Conservation (phyloP, 2,329 filamentous ascomycete species). For the Cladosporium colombiae region DNA sequence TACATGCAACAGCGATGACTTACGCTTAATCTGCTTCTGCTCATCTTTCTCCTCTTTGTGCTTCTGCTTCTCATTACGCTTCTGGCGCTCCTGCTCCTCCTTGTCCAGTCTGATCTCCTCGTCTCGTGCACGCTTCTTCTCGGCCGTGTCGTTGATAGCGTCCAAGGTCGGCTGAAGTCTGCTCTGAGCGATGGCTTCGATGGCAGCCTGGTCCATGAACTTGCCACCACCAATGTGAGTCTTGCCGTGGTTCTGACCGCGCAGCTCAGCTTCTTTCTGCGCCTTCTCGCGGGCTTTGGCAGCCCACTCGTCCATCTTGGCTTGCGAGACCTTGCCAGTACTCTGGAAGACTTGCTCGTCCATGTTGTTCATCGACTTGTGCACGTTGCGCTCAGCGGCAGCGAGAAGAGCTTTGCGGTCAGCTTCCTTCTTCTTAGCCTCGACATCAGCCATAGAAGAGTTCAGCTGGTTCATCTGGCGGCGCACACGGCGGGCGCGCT, state of each 20-base stretch:
- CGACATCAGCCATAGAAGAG: slow-evolving; percentile 65
- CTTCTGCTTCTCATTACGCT: slow-evolving; percentile 56
- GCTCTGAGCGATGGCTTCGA: slow-evolving; percentile 75
- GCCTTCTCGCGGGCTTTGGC: slow-evolving; percentile 71
- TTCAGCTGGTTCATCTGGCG: slow-evolving; percentile 79
- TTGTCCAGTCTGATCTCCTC: slow-evolving; percentile 63
- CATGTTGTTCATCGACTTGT: slow-evolving; percentile 73
- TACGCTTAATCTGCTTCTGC: slow-evolving; percentile 58
- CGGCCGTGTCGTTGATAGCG: slow-evolving; percentile 78
- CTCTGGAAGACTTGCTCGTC: slow-evolving; percentile 77
- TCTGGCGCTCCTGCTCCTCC: slow-evolving; percentile 64
- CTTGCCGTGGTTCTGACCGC: slow-evolving; percentile 58
- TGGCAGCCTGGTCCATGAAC: slow-evolving; percentile 74
- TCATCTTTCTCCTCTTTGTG: slow-evolving; percentile 48
- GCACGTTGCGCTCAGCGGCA: slow-evolving; percentile 83
- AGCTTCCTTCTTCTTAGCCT: slow-evolving; percentile 70
- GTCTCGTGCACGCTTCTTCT: slow-evolving; percentile 68
- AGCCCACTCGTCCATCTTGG: slow-evolving; percentile 76
- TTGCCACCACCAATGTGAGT: slow-evolving; percentile 77
- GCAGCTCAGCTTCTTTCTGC: slow-evolving; percentile 62
- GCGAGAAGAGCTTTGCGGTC: slow-evolving; percentile 77
- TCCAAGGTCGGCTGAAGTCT: slow-evolving; percentile 81
- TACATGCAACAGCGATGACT: slow-evolving; percentile 33
- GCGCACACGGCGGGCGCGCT: slow-evolving; percentile 70
- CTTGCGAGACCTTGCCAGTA: slow-evolving; percentile 71